Evolutionary conservation across 1,139 yeast species (phyloP).

Genomic region (Pichia inconspicua): DNA sequence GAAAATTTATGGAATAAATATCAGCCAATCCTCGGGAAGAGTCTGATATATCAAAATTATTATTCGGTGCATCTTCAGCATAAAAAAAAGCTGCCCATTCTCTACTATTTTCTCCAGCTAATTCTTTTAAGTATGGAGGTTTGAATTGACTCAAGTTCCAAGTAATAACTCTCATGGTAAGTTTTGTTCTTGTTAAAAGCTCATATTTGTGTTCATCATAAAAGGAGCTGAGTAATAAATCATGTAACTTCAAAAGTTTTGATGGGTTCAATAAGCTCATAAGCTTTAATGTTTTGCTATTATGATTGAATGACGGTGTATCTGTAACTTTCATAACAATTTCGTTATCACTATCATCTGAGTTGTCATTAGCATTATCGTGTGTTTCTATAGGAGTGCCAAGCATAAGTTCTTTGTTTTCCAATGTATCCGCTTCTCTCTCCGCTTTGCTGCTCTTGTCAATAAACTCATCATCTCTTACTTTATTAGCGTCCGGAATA

Average conservation of each 20-base stretch:
- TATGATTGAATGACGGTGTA: background rate
- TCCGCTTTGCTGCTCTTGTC: background rate
- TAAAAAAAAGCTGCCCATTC: constrained; percentile 14
- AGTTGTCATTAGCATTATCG: background rate
- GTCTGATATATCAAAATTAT: background rate
- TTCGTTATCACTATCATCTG: background rate
- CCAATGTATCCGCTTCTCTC: background rate
- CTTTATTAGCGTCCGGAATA: background rate
- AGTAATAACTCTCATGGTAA: constrained; percentile 29
- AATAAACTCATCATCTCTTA: background rate
- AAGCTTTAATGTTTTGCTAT: constrained; percentile 10
- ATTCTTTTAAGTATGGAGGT: constrained; percentile 13
- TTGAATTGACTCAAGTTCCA: constrained; percentile 44
- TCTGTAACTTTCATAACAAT: background rate
- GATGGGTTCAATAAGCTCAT: constrained; percentile 22
- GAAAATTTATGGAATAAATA: constrained; percentile 39
- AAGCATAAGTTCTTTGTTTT: background rate
- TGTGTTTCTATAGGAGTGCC: background rate
- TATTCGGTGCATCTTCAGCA: constrained; percentile 18
- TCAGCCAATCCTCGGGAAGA: constrained; percentile 26
- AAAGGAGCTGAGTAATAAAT: constrained; percentile 17
- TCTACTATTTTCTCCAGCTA: constrained; percentile 10
- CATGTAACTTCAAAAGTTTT: constrained; percentile 16
- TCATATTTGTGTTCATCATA: constrained; percentile 13
- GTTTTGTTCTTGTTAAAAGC: constrained; percentile 4